Conservation (phyloP, 768 basidiomycete species). For the Lyophyllum semitale region DNA sequence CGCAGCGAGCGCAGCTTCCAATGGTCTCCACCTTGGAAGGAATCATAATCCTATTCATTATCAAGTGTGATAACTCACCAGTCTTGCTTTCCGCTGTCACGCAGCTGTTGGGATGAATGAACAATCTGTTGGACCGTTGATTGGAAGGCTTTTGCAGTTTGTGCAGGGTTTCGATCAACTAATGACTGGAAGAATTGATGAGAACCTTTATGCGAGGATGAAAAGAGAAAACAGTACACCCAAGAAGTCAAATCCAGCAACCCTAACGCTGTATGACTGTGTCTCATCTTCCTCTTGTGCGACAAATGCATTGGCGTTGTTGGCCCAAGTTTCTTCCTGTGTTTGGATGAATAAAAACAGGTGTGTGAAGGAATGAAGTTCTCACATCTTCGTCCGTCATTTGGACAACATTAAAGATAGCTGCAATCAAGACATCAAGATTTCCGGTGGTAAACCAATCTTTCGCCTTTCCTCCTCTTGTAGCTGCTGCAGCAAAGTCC, state of each 20-base stretch:
- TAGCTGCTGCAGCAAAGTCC: constrained; percentile 74
- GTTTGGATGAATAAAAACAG: not conserved
- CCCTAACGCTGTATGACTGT: constrained; percentile 76
- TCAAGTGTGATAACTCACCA: constrained; percentile 49
- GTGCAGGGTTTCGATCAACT: constrained; percentile 53
- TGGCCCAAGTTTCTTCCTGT: constrained; percentile 90
- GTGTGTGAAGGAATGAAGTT: constrained; percentile 9
- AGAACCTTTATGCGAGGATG: constrained; percentile 1
- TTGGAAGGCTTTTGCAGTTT: constrained; percentile 57
- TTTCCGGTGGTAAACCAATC: constrained; percentile 62
- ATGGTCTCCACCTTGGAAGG: constrained; percentile 78
- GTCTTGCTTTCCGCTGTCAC: constrained; percentile 54
- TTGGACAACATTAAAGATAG: constrained; percentile 72
- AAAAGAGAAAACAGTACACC: constrained; percentile 45
- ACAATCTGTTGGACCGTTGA: constrained; percentile 56
- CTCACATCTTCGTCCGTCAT: constrained; percentile 90
- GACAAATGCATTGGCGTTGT: constrained; percentile 89
- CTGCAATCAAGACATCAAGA: constrained; percentile 49
- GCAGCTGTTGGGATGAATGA: constrained; percentile 52
- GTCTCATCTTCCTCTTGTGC: constrained; percentile 95
- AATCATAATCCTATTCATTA: constrained; percentile 1
- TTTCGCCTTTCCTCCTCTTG: constrained; percentile 64
- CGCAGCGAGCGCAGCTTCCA: constrained; percentile 83
- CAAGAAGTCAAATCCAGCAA: constrained; percentile 84
- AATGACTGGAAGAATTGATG: constrained; percentile 44